Evolutionary conservation across 2,329 filamentous ascomycete genomes (phyloP), one percentile per base, ranked within the genome.

Genomic region (Pseudogymnoascus sp.): DNA sequence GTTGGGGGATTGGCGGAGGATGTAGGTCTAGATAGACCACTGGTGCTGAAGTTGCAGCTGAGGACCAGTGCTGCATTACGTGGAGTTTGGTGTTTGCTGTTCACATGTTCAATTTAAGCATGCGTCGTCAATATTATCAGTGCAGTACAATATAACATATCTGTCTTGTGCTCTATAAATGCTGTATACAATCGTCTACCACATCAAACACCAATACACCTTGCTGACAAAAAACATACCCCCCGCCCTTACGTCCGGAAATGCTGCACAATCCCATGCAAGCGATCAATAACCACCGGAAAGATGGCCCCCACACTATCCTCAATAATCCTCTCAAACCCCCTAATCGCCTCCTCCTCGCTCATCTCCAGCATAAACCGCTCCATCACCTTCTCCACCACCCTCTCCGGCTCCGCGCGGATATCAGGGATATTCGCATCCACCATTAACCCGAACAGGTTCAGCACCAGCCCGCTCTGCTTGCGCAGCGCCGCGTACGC

Each of bases 361-460:
- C 83, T 89, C 73, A 96, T 84, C 72, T 96, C 93, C 60, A 99
- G 76, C 76, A 96, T 92, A 75, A 99, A 96, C 38, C 95, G 81
- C 77, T 99, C 95, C 73, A 95, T 89, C 4, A 99, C 93, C 78
- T 98, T 99, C 70, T 93, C 79, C 14, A 98, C 93, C 10, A 91
- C 93, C 77, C 96, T 96, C 76, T 97, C 93, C 10, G 91, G 90
- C 77, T 96, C 92, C 22, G 96, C 83, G 64, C 89, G 88, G 71
- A 99, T 96, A 70, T 98, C 96, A 0, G 93, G 95, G 65, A 99
- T 96, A 72, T 96, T 96, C 40, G 95, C 93, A 74, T 98, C 92
- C 14, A 96, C 89, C 95, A 99, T 99, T 64, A 99, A 81, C 71
- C 90, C 92, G 75, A 99, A 99, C 50, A 99, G 76, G 71, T 99